Base-by-base conservation (phyloP, 345 rosid species). In the Eucalyptus sp. region DNA sequence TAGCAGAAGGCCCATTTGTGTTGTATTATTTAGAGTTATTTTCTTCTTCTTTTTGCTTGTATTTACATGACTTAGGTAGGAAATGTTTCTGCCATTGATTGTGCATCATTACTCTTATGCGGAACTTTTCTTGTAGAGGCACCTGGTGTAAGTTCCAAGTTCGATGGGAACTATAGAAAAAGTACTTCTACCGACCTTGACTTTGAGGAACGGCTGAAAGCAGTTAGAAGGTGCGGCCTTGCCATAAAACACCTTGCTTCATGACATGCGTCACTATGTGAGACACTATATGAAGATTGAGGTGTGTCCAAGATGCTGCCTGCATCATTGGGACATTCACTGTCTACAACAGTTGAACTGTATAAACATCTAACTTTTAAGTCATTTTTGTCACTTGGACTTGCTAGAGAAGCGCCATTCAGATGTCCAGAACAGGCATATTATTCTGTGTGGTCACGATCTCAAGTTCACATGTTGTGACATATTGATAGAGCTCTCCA, bases 181-280 rank as follows among this genome's bases (percentile, higher is more conserved):
- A 79, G 44, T 41, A 90, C 46, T n/a, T 87, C 93, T 43, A 58
- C 90, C 22, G 98, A 95, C 90, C 87, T 91, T 22, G 93, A 94
- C 90, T 97, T 97, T 91, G 98, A 97, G 88, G 95, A 95, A 83
- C 93, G 98, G 71, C 93, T 96, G 20, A 93, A 93, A 92, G 95
- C 94, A 71, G 93, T 96, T 87, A 93, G 90, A 92, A 97, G 99
- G 99, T 97, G 88, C 85, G n/a, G 25, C 58, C 91, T 24, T 31
- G 81, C 76, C 5, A 10, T 56, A 90, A 79, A 31, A 16, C 87
- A 31, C 88, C 50, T 51, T 90, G 83, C 44, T 33, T 71, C 37
- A 71, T 60, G 10, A 64, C 64, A 44, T 50, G 43, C 31, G 49
- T 87, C 56, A 31, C 51, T 50, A 29, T 56, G 33, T 60, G 27